These are phyloP conservation scores for Colletotrichum chrysophilum DNA, from an alignment of 2,329 filamentous ascomycete genomes.

Conservation along the genomic window DNA sequence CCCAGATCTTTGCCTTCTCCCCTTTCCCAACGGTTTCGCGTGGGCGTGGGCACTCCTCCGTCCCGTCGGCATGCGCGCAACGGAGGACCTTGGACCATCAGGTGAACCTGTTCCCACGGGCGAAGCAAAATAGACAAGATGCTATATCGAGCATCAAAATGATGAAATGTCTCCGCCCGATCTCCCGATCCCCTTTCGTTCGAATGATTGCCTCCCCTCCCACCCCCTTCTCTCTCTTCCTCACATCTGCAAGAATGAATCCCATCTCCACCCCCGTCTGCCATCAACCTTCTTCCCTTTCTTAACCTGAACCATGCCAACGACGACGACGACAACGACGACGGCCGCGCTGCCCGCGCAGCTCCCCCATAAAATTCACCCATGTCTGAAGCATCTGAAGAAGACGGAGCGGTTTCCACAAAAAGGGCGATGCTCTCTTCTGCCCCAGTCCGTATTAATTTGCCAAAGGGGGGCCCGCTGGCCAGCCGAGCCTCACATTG, in stretches of 20 bases:
- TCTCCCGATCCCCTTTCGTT: not conserved
- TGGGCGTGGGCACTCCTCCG: not conserved
- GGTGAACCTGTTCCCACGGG: not conserved
- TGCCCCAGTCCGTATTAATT: constrained; percentile 8
- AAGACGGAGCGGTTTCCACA: not conserved
- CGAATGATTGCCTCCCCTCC: not conserved
- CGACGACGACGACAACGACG: not conserved
- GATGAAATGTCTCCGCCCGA: constrained; percentile 4
- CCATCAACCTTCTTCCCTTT: not conserved
- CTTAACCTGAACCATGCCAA: not conserved
- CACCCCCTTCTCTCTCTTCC: not conserved
- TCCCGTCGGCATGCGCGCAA: not conserved
- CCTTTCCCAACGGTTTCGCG: not conserved
- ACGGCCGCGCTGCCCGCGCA: not conserved
- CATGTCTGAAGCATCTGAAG: not conserved
- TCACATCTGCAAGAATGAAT: not conserved
- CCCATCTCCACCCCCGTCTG: not conserved
- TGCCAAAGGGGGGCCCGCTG: constrained; percentile 3
- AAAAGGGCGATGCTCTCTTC: not conserved
- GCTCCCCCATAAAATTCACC: not conserved
- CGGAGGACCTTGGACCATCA: not conserved
- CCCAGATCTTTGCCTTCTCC: not conserved
- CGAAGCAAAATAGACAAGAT: not conserved
- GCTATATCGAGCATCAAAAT: not conserved
- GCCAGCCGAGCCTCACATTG: constrained; percentile 16